A percentile compares a stretch with the other conserved stretches of the same genome.
Evolutionary conservation across 2,329 filamentous ascomycete genomes (phyloP).

Genomic region (Myriosclerotinia curreyana): DNA sequence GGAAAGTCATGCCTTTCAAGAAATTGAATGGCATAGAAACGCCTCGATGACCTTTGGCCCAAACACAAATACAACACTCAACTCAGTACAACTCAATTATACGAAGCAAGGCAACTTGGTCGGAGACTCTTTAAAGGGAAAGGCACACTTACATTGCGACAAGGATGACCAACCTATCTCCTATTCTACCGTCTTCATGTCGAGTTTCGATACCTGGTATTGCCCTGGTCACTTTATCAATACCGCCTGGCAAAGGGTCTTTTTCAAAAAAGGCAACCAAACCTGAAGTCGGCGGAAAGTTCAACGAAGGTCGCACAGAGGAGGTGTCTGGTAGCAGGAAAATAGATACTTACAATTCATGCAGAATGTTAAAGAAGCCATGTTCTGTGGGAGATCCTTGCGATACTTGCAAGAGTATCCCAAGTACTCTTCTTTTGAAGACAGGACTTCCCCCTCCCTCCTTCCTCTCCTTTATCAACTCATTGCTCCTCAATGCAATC

Average conservation of each 20-base stretch:
- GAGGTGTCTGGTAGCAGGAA: constrained; percentile 64
- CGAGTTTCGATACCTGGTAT: neutral
- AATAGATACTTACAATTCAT: constrained; percentile 63
- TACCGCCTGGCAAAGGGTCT: neutral
- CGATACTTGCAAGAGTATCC: constrained; percentile 60
- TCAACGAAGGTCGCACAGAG: constrained; percentile 56
- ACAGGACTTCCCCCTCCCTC: constrained; percentile 36
- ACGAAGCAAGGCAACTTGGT: neutral
- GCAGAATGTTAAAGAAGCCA: constrained; percentile 62
- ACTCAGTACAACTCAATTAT: neutral
- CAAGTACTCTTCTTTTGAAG: constrained; percentile 63
- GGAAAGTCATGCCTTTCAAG: neutral
- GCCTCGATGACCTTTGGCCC: constrained; percentile 1
- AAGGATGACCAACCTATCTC: constrained; percentile 21
- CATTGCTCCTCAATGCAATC: neutral
- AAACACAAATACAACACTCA: neutral
- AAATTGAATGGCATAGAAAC: neutral
- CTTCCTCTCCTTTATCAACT: neutral
- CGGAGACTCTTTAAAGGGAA: neutral
- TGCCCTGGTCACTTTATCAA: constrained; percentile 1
- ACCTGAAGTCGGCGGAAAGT: constrained; percentile 55
- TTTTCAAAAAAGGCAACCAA: too few species aligned
- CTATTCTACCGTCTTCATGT: constrained; percentile 8
- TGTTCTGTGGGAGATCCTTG: constrained; percentile 62
- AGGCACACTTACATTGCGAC: too few species aligned